phyloP scores from a whole-genome alignment of 1,284 basidiomycete genomes.

The Tilletia indica region DNA sequence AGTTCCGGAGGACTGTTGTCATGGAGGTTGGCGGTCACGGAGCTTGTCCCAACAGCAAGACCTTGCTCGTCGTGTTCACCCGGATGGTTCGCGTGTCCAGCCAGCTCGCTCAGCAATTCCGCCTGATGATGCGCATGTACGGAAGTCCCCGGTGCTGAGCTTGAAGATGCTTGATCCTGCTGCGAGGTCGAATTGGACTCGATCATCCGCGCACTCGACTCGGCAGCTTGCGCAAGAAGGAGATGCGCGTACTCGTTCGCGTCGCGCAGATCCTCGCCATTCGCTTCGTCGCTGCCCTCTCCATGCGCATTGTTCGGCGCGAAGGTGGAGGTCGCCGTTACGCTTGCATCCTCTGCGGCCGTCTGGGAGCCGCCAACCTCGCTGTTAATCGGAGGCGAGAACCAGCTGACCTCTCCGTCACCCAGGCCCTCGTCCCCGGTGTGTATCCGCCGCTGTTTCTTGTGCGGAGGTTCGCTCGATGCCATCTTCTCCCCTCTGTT shows the following conservation, averaged over 20 bases:
- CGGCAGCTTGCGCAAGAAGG: background rate
- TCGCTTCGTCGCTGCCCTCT: background rate
- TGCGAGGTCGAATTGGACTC: too few relatives aligned
- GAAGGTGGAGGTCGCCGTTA: too few relatives aligned
- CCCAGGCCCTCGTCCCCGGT: background rate
- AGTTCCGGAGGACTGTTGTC: background rate
- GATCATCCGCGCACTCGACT: background rate
- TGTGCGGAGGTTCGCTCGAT: background rate
- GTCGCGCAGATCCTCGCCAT: background rate
- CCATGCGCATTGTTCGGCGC: background rate
- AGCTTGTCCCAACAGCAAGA: background rate
- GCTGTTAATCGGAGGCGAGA: background rate
- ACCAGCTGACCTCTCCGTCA: background rate
- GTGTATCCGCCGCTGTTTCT: background rate
- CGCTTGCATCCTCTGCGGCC: background rate
- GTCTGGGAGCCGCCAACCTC: background rate
- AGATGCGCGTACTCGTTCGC: constrained; percentile 3
- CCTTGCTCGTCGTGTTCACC: too few relatives aligned
- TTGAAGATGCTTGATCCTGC: too few relatives aligned
- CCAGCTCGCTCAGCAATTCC: too few relatives aligned
- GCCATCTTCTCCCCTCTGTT: background rate
- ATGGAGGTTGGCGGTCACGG: background rate
- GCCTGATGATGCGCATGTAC: too few relatives aligned
- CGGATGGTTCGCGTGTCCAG: too few relatives aligned
- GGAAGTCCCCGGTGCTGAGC: too few relatives aligned